Evolutionary conservation across 108 stramenopile species (phyloP), one percentile per base, ranked within the genome.

Genomic region (Cylindrotheca closterium): DNA sequence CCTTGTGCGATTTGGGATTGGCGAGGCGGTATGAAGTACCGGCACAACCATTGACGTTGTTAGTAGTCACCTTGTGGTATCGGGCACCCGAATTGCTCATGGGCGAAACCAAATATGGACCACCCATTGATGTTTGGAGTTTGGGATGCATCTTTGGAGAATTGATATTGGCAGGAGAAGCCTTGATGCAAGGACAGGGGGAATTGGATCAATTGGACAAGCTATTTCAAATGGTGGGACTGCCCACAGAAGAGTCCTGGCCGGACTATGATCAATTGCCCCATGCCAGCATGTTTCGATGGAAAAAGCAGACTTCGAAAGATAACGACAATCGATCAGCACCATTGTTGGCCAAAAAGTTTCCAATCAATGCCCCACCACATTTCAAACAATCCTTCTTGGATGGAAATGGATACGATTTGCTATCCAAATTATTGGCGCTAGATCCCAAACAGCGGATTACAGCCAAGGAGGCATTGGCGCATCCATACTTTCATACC

Each of bases 91-190:
- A 98, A 65, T 61, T 98, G 4, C 66, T 96, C 47, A 86, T 96
- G 56, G 96, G 96, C 17, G 89, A 92, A 63, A 58, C 60, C 5
- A 42, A 55, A 12, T 98, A 98, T 78, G 89, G 90, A 27, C 81
- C 92, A 23, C 83, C 80, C 12, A 81, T 98, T 7, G 97, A 98
- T 67, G 83, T 96, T 66, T 98, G 97, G 97, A 94, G 83, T 53
- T 63, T 97, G 24, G 97, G 99, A 1, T 99, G 99, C 60, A 97
- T 98, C 54, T 96, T 99, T 75, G 98, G 96, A 0, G 99, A 99
- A 76, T 74, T 98, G 28, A 78, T 98, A 26, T 79, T 83, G 22
- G 87, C 94, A 55, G 78, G 87, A 62, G 77, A 82, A n/a, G 93
- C 96, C 4, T 80, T 98, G 12, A 76, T 99, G 65, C 88, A 94